phyloP scores from a whole-genome alignment of 2,329 filamentous ascomycete species.

The Colletotrichum sp. region DNA sequence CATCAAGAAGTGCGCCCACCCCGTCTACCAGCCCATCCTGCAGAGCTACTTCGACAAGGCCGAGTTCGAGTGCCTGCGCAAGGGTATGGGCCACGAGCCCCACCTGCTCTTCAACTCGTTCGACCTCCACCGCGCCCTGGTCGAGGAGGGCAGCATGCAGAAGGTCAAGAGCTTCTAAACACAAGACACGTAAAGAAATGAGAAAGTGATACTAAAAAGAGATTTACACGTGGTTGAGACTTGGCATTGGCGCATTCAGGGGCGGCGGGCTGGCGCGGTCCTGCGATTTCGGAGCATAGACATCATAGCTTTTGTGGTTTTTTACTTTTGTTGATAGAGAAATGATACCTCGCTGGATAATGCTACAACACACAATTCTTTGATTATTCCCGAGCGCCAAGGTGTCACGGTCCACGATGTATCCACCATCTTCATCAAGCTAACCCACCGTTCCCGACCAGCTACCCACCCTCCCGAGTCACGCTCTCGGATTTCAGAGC shows the following conservation, averaged over 20 bases:
- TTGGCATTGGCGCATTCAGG: background rate
- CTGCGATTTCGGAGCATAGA: constrained; percentile 2
- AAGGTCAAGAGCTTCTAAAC: constrained; percentile 73
- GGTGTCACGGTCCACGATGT: background rate
- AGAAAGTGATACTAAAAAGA: background rate
- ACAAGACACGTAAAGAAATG: too few relatives aligned
- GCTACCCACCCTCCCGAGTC: background rate
- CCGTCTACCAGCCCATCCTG: constrained; percentile 83
- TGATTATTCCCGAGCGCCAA: background rate
- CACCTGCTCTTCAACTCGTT: constrained; percentile 87
- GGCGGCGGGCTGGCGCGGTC: background rate
- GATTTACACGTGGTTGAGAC: background rate
- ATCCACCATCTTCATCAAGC: background rate
- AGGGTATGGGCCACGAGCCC: constrained; percentile 90
- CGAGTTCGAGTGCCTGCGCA: constrained; percentile 83
- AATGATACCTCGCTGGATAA: constrained; percentile 16
- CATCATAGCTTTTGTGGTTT: background rate
- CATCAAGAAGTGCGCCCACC: constrained; percentile 86
- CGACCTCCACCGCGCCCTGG: constrained; percentile 85
- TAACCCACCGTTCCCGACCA: background rate
- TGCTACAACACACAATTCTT: background rate
- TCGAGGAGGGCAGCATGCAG: constrained; percentile 83
- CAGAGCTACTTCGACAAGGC: constrained; percentile 84
- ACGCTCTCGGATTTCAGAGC: background rate
- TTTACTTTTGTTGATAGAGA: constrained; percentile 2